Base-by-base conservation (phyloP, 306 rosid genomes). In the Leucaena leucocephala region DNA sequence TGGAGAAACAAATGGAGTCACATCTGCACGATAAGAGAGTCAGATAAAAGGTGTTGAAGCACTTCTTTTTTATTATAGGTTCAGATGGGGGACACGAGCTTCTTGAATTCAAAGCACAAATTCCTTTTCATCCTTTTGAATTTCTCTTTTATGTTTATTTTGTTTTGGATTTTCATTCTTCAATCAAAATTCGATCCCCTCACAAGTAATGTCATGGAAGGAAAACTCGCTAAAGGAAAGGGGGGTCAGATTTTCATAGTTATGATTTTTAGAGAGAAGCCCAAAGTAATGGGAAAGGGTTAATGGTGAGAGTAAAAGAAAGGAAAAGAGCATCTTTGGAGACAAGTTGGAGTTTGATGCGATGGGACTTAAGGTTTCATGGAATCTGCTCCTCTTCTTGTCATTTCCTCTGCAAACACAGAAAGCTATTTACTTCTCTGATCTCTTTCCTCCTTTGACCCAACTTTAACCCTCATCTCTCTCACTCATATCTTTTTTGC, bases 1-100 rank as follows among this genome's bases (percentile, higher is more conserved):
- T 16, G 44, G 49, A 67, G 35, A 68, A 19, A 68, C 38, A 76
- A 70, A 81, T 81, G 77, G 77, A 68, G 77, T 81, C 59, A 81
- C 81, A 61, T 75, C 76, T 63, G 55, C 22, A 39, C 39, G 16
- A 49, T 6, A 16, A 43, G 57, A 27, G 27, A 52, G 67, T 54
- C 35, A n/a, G 2, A 35, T 67, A 68, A 57, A 73, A 61, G 58
- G 73, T 62, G 43, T 61, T 27, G 34, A 50, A 39, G 8, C 61
- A 11, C 63, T 57, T 34, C 59, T 61, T 76, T 76, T 63, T 46
- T 45, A 52, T 55, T 72, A 27, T 7, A 27, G 45, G 10, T 50
- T 52, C 62, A 64, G 65, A 33, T 36, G 58, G 6, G 45, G 58
- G 46, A 68, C 67, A 76, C 27, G 38, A 48, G 27, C 21, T 15